A percentile compares a stretch with the other conserved stretches of the same genome.
These are phyloP conservation scores for Microbotryomycetes sp. DNA, from an alignment of 1,284 basidiomycete species.

Conservation along the genomic window DNA sequence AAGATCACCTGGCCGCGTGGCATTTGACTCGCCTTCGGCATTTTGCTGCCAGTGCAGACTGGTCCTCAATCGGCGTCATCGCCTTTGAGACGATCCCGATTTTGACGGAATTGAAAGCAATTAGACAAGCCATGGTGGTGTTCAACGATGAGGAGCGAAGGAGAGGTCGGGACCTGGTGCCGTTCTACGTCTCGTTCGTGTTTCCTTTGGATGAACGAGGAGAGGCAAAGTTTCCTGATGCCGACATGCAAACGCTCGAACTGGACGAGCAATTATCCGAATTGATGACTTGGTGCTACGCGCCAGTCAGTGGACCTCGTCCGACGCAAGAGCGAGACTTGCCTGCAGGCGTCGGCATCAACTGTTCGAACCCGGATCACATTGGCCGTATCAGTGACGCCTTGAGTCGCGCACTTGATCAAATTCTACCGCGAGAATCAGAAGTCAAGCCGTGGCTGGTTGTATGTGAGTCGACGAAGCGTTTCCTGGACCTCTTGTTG, in stretches of 20 bases:
- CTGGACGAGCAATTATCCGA: conserved; percentile 1
- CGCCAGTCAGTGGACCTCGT: no score
- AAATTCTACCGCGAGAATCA: no score
- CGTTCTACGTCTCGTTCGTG: conserved; percentile 27
- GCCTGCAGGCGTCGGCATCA: conserved; percentile 19
- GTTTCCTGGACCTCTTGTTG: no score
- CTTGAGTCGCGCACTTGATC: no score
- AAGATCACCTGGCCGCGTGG: conserved; percentile 23
- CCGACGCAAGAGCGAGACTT: not conserved
- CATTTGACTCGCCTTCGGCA: conserved; percentile 22
- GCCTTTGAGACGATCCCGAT: conserved; percentile 27
- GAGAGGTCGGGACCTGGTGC: not conserved
- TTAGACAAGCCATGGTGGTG: conserved; percentile 13
- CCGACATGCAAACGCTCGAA: not conserved
- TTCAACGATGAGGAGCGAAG: conserved; percentile 5
- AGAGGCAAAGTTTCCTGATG: conserved; percentile 14
- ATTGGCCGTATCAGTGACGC: not conserved
- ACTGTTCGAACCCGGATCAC: conserved; percentile 24
- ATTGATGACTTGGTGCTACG: no score
- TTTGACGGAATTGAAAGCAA: conserved; percentile 19
- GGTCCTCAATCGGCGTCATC: conserved; percentile 1
- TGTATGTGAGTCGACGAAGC: conserved; percentile 12
- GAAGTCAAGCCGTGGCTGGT: conserved; percentile 18
- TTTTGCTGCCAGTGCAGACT: not conserved
- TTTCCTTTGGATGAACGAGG: conserved; percentile 12